Base-by-base conservation (phyloP, 169 alveolate species). In the Babesia ovata region DNA sequence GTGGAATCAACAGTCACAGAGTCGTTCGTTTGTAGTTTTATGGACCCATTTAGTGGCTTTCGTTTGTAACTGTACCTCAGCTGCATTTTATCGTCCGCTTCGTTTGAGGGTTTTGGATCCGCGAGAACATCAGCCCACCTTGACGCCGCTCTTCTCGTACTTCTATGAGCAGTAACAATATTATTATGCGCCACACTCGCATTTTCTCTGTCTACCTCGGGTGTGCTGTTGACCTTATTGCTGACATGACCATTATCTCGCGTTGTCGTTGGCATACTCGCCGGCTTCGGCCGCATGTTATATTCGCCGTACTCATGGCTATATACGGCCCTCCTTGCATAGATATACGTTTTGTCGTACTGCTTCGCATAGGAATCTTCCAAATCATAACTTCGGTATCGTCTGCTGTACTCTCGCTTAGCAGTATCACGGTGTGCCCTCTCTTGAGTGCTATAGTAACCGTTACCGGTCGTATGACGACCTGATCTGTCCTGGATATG, bases 331-430 rank as follows among this genome's bases (percentile, higher is more conserved):
- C 76, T 67, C 44, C 76, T 49, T 9, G 76, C 22, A 44, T 67
- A 67, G 0, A 44, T 33, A 36, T 50, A 54, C 45, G 65, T 49
- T 10, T 56, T 8, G 76, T 67, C 57, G 26, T 67, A 67, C 9
- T 53, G 76, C 57, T 53, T 49, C n/a, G 76, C 76, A 33, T 67
- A 67, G 53, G 76, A 49, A 53, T 67, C 76, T 33, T 67, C 76
- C 16, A 56, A 29, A 53, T n/a, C 24, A n/a, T 50, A 12, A 12
- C 66, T 21, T 36, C 28, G 1, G 33, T 67, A 67, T 17, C 76
- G 12, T n/a, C 66, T 36, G 21, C 33, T 33, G 12, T 67, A 42
- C 3, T 67, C 56, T 42, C 76, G 63, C 56, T 16, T 67, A 29
- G 11, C 46, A n/a, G 29, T 42, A 8, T 67, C 76, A 13, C 76